These are phyloP conservation scores for Spencermartinsiella europaea DNA, from an alignment of 805 yeast genomes.

Conservation along the genomic window DNA sequence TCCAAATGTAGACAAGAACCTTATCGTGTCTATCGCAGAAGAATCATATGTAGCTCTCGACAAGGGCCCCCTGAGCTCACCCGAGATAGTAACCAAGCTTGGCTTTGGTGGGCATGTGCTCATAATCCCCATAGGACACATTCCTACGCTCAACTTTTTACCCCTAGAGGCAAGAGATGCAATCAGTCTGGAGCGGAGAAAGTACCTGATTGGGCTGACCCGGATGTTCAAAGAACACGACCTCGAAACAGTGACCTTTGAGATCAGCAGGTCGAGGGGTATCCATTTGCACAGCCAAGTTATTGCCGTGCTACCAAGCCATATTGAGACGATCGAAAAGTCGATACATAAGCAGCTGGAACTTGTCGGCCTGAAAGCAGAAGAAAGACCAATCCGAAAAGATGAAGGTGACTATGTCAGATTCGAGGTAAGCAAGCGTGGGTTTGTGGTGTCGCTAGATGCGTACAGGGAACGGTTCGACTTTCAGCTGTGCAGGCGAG, in stretches of 20 bases:
- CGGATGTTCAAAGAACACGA: conserved; percentile 42
- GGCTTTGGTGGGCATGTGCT: conserved; percentile 77
- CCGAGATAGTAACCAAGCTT: conserved; percentile 38
- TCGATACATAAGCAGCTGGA: conserved; percentile 8
- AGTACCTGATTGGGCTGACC: conserved; percentile 45
- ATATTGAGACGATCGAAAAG: conserved; percentile 37
- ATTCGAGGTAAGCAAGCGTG: conserved; percentile 3
- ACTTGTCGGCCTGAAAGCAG: conserved; percentile 6
- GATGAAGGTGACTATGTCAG: conserved; percentile 22
- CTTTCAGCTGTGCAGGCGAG: conserved; percentile 79
- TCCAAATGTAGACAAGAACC: conserved; percentile 69
- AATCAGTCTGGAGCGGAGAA: conserved; percentile 37
- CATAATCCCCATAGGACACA: conserved; percentile 73
- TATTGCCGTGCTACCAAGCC: conserved; percentile 56
- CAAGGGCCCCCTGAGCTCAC: conserved; percentile 71
- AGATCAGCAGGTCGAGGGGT: conserved; percentile 56
- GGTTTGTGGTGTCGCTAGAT: conserved; percentile 13
- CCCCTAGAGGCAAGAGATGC: conserved; percentile 32
- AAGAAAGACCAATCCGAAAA: conserved; percentile 27
- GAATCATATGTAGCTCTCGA: conserved; percentile 68
- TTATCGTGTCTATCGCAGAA: conserved; percentile 72
- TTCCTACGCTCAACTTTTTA: conserved; percentile 39
- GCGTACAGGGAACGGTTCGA: conserved; percentile 42
- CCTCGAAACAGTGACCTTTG: conserved; percentile 58
- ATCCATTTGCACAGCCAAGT: conserved; percentile 75